Conservation (phyloP, 129 eudicot genomes). For the Cynara cardunculus region DNA sequence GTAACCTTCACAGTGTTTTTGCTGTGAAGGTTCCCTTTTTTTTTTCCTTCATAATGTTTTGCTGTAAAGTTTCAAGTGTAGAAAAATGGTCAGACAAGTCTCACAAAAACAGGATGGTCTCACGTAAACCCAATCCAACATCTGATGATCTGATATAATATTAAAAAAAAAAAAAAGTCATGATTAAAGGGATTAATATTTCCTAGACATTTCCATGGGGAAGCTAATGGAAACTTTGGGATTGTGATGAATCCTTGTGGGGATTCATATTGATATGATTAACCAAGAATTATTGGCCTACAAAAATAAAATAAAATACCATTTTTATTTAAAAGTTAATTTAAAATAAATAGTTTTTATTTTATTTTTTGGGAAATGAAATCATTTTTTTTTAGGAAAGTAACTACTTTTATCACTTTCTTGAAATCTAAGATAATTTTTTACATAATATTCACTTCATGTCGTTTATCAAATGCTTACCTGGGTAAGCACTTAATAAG, state of each 20-base stretch:
- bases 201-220: slow-evolving; percentile 18
- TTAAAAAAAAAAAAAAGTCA: not conserved
- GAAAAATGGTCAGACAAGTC: too few species aligned
- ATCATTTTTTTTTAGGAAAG: not conserved
- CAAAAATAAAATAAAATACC: not conserved
- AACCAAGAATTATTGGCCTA: not conserved
- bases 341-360: not conserved
- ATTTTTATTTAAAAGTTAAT: not conserved
- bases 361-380: not conserved
- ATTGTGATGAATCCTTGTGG: not conserved
- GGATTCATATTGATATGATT: slow-evolving; percentile 8
- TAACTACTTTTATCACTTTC: not conserved
- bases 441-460: not conserved
- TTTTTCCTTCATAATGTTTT: too few species aligned
- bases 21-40: too few species aligned
- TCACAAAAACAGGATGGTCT: too few species aligned
- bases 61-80: too few species aligned
- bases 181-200: slow-evolving; percentile 5
- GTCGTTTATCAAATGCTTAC: too few species aligned
- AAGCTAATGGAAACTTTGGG: slow-evolving; percentile 3
- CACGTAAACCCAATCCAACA: too few species aligned
- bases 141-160: too few species aligned
- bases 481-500: too few species aligned
- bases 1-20: too few species aligned
- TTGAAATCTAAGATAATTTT: not conserved